phyloP scores from a whole-genome alignment of 176 grass and related monocot genomes.

The Ensete ventricosum region DNA sequence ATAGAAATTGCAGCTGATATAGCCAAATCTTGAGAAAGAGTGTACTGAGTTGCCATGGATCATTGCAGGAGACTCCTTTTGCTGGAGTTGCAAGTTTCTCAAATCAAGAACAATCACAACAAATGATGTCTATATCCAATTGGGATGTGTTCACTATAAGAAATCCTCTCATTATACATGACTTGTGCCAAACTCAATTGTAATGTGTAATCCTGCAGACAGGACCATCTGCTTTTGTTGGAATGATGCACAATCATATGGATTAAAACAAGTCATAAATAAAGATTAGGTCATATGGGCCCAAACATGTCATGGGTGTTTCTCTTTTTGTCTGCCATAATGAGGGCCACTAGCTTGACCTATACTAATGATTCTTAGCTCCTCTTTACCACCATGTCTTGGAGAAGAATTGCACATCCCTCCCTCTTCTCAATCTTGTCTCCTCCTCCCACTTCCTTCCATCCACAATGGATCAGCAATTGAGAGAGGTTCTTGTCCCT shows the following conservation, averaged over 20 bases:
- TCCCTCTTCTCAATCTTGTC: not conserved
- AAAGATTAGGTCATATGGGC: not conserved
- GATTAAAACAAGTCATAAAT: not conserved
- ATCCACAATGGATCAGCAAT: not conserved
- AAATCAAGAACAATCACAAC: too few species aligned
- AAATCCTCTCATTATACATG: too few species aligned
- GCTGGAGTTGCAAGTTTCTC: too few species aligned
- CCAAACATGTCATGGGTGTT: not conserved
- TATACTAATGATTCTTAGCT: not conserved
- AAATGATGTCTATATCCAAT: too few species aligned
- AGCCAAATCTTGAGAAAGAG: too few species aligned
- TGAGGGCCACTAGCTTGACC: not conserved
- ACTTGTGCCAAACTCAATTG: too few species aligned
- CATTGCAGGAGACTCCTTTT: too few species aligned
- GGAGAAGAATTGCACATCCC: not conserved
- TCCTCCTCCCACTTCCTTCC: not conserved
- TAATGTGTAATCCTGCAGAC: too few species aligned
- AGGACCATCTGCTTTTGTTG: not conserved
- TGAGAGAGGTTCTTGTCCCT: not conserved
- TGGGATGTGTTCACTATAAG: too few species aligned
- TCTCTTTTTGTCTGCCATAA: not conserved
- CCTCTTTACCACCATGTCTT: not conserved
- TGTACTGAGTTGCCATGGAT: too few species aligned
- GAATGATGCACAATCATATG: not conserved
- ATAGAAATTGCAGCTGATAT: too few species aligned